Evolutionary conservation across 1,139 yeast species (phyloP).

Genomic region (Pichiaceae sp.): DNA sequence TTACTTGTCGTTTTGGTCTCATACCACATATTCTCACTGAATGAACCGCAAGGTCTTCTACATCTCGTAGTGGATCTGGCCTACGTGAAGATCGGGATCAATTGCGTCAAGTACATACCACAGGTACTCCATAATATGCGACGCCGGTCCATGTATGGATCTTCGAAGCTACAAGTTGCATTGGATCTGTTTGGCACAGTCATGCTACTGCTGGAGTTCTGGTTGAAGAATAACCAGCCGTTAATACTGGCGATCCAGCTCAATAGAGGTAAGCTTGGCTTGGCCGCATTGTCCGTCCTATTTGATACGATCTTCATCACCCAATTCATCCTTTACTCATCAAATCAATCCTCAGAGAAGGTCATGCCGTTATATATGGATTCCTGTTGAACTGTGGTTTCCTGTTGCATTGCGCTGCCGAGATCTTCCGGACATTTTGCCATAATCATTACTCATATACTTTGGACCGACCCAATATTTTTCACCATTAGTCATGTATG

Average conservation of each 20-base stretch:
- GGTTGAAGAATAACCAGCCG: conserved; percentile 22
- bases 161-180: conserved; percentile 41
- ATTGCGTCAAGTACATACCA: conserved; percentile 53
- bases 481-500: conserved; percentile 3
- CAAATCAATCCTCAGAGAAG: conserved; percentile 2
- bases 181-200: conserved; percentile 49
- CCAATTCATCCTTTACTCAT: conserved; percentile 19
- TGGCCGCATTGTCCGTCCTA: conserved; percentile 27
- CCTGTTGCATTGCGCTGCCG: neutral
- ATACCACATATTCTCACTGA: conserved; percentile 8
- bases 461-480: neutral
- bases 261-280: conserved; percentile 29
- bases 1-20: conserved; percentile 9
- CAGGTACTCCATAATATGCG: conserved; percentile 46
- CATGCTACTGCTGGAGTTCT: conserved; percentile 40
- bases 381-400: no score
- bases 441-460: neutral
- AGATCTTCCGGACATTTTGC: neutral
- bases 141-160: conserved; percentile 49
- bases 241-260: conserved; percentile 19
- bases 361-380: no score
- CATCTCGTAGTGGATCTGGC: conserved; percentile 37
- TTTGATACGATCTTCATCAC: conserved; percentile 27
- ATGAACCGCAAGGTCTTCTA: conserved; percentile 14
- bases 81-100: conserved; percentile 44